These are phyloP conservation scores for Platanus orientalis DNA, from an alignment of 164 flowering plant species.

Conservation along the genomic window DNA sequence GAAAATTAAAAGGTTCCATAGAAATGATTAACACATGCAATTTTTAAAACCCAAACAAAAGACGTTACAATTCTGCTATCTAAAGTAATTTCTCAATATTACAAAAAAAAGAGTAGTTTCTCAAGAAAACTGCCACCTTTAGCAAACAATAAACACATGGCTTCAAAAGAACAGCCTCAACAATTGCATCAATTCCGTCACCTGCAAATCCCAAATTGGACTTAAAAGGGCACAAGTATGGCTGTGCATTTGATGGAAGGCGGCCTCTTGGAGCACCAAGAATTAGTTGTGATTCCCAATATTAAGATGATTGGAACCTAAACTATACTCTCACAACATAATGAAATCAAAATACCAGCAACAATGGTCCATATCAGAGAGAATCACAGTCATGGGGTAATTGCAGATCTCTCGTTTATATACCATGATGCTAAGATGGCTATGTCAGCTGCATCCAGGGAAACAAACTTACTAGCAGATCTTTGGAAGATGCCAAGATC, in stretches of 20 bases:
- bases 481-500: no score
- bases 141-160: conserved; percentile 50
- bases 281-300: conserved; percentile 82
- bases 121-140: conserved; percentile 71
- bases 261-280: conserved; percentile 54
- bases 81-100: no score
- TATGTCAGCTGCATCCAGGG: conserved; percentile 71
- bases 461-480: no score
- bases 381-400: conserved; percentile 62
- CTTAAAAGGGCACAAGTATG: conserved; percentile 39
- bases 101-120: no score
- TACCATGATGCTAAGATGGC: conserved; percentile 83
- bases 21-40: conserved; percentile 74
- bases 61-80: conserved; percentile 81
- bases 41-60: conserved; percentile 81
- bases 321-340: conserved; percentile 75
- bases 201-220: conserved; percentile 68
- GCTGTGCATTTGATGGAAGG: conserved; percentile 53
- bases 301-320: conserved; percentile 75
- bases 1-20: conserved; percentile 61
- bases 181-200: conserved; percentile 76
- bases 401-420: conserved; percentile 40
- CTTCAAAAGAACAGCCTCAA: conserved; percentile 63
- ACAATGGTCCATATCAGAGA: conserved; percentile 82
- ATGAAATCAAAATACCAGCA: conserved; percentile 69